These are phyloP conservation scores for Amyloporia xantha DNA, from an alignment of 768 basidiomycete genomes.

Conservation along the genomic window DNA sequence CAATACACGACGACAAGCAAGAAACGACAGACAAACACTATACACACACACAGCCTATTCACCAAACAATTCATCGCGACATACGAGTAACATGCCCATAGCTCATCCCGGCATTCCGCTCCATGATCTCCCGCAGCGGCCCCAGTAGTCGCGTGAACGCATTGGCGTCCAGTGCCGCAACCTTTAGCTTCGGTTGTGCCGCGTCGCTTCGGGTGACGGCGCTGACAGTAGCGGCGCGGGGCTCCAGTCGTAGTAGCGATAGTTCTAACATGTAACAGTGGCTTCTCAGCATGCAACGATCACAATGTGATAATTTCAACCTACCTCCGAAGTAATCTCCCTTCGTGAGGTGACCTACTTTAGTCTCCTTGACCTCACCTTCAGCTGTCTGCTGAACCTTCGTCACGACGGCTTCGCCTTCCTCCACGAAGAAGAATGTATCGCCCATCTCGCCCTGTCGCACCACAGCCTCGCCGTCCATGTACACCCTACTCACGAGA, in stretches of 20 bases:
- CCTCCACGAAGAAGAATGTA: conserved; percentile 97
- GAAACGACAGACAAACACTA: neutral
- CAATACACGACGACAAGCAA: neutral
- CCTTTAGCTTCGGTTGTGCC: conserved; percentile 66
- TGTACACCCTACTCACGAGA: conserved; percentile 74
- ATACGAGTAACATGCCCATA: conserved; percentile 36
- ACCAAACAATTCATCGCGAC: conserved; percentile 10
- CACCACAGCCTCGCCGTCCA: conserved; percentile 84
- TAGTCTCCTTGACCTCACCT: conserved; percentile 54
- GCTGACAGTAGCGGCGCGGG: conserved; percentile 95
- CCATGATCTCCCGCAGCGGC: conserved; percentile 89
- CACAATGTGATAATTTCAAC: conserved; percentile 16
- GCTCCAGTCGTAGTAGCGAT: conserved; percentile 80
- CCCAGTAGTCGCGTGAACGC: conserved; percentile 93
- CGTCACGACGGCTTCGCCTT: conserved; percentile 83
- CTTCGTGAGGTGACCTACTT: conserved; percentile 72
- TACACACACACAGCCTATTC: neutral
- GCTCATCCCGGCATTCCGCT: conserved; percentile 75
- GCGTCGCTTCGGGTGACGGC: conserved; percentile 50
- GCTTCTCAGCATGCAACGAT: conserved; percentile 1
- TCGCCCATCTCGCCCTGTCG: conserved; percentile 92
- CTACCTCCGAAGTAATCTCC: conserved; percentile 98
- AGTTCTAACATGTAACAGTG: conserved; percentile 52
- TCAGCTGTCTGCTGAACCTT: conserved; percentile 60
- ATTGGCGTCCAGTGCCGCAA: conserved; percentile 87